These are phyloP conservation scores for Avena atlantica DNA, from an alignment of 176 grass and related monocot species.

Conservation along the genomic window DNA sequence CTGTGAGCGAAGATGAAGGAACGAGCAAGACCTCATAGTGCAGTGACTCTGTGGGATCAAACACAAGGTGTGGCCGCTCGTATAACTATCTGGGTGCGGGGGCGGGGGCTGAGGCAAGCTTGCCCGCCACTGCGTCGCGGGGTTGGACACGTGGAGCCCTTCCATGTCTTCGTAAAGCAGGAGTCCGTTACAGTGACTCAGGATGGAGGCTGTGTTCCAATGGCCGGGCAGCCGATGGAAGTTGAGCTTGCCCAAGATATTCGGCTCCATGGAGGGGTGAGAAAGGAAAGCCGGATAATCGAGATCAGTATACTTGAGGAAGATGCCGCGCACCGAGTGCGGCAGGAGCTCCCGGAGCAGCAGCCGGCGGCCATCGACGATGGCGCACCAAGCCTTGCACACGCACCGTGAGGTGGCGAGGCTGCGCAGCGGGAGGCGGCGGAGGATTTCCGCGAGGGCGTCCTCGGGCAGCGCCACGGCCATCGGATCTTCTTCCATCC, in stretches of 20 bases:
- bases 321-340: slow-evolving; percentile 19
- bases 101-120: background rate
- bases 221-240: background rate
- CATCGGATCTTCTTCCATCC: slow-evolving; percentile 8
- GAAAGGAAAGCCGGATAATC: background rate
- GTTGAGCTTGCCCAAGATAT: slow-evolving; percentile 16
- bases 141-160: slow-evolving; percentile 10
- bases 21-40: slow-evolving; percentile 12
- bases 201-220: background rate
- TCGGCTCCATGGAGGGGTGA: background rate
- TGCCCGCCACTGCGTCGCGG: background rate
- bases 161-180: background rate
- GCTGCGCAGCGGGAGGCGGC: slow-evolving; percentile 18
- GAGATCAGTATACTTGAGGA: background rate
- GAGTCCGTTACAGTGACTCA: slow-evolving; percentile 14
- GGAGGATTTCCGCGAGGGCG: slow-evolving; percentile 10
- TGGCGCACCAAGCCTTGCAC: slow-evolving; percentile 2
- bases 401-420: slow-evolving; percentile 22
- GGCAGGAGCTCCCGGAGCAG: slow-evolving; percentile 9
- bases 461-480: slow-evolving; percentile 11
- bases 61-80: background rate
- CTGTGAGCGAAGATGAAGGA: background rate
- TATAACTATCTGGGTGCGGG: no score
- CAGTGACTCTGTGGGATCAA: background rate
- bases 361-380: slow-evolving; percentile 16